These are phyloP conservation scores for Astragalus glycyphyllos DNA, from an alignment of 306 rosid species.

Conservation along the genomic window DNA sequence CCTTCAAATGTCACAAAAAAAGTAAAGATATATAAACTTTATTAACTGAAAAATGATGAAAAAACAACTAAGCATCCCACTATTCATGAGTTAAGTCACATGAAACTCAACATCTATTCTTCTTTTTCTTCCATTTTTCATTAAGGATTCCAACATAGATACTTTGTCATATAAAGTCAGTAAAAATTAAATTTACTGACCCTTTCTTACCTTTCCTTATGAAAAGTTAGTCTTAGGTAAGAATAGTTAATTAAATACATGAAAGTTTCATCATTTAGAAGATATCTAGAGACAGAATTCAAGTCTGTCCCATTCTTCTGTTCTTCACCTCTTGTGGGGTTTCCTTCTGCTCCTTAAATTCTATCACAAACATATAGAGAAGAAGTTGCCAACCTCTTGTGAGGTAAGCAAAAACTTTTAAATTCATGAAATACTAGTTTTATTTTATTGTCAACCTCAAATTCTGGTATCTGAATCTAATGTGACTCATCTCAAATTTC, in stretches of 20 bases:
- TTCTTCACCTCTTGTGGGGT: slow-evolving; percentile 40
- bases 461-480: slow-evolving; percentile 25
- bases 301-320: slow-evolving; percentile 50
- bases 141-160: slow-evolving; percentile 37
- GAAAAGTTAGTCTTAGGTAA: slow-evolving; percentile 49
- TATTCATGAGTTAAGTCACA: slow-evolving; percentile 38
- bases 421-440: not conserved
- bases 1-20: slow-evolving; percentile 36
- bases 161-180: slow-evolving; percentile 26
- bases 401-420: slow-evolving; percentile 41
- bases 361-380: slow-evolving; percentile 20
- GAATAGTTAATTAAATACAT: slow-evolving; percentile 49
- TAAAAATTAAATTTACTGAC: slow-evolving; percentile 24
- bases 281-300: slow-evolving; percentile 42
- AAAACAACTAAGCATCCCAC: slow-evolving; percentile 42
- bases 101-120: slow-evolving; percentile 41
- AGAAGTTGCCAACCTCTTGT: too few species aligned
- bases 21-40: slow-evolving; percentile 33
- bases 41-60: slow-evolving; percentile 27
- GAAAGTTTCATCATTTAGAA: slow-evolving; percentile 47
- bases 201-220: slow-evolving; percentile 39
- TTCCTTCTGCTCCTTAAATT: slow-evolving; percentile 38
- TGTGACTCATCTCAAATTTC: slow-evolving; percentile 38
- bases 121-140: slow-evolving; percentile 16
- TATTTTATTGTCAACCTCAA: slow-evolving; percentile 21